Percentiles rank a stretch among this genome's conserved stretches.
Conservation (phyloP, 345 rosid species). For the Boechera stricta region DNA sequence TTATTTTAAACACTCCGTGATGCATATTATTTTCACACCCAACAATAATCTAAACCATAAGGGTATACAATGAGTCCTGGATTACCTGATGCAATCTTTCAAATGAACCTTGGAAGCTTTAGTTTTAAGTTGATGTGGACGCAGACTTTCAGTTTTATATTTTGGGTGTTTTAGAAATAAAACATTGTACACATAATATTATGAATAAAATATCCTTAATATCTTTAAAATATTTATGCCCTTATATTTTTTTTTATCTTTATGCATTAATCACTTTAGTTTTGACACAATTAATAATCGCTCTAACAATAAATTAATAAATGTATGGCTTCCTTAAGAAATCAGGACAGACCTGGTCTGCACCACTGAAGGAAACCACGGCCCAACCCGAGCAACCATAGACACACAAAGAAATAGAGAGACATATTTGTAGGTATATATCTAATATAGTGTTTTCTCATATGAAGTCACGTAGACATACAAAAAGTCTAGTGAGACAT, state of each 20-base stretch:
- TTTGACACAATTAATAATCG: neutral
- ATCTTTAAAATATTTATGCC: too few species aligned
- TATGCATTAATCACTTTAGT: neutral
- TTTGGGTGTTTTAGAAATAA: neutral
- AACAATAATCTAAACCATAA: neutral
- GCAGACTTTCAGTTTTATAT: neutral
- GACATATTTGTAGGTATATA: conserved; percentile 28
- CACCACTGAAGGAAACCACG: conserved; percentile 20
- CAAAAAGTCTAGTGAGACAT: neutral
- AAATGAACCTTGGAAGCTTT: neutral
- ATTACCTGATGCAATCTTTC: neutral
- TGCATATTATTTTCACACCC: neutral
- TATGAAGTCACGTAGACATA: conserved; percentile 8
- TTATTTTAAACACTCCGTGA: too few species aligned
- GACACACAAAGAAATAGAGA: conserved; percentile 21
- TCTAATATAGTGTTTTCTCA: conserved; percentile 26
- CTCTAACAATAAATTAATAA: neutral
- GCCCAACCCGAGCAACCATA: conserved; percentile 35
- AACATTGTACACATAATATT: neutral
- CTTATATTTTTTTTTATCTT: neutral
- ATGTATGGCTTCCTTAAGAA: conserved; percentile 2
- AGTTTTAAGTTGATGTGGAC: neutral
- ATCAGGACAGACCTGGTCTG: conserved; percentile 2
- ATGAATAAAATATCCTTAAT: neutral
- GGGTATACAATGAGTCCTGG: neutral